Evolutionary conservation across 192 early-diverging fungal species (phyloP).

Genomic region (Geranomyces variabilis): DNA sequence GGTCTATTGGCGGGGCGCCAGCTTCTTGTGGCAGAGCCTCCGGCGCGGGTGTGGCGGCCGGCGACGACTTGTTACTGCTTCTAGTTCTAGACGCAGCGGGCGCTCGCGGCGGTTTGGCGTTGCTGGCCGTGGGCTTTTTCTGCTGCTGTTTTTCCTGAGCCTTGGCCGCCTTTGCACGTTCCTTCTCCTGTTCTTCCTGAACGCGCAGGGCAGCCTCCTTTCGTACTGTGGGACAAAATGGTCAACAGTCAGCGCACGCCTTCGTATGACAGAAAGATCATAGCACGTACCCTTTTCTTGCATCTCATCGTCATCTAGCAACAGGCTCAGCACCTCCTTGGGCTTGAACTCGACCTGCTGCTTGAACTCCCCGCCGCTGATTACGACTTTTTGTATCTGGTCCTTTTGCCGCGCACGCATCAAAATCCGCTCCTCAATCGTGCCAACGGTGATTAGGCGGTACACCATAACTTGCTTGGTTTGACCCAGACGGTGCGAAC

Average conservation of each 20-base stretch:
- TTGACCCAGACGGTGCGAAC: conserved; percentile 91
- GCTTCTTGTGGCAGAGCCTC: too few relatives aligned
- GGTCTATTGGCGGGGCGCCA: too few relatives aligned
- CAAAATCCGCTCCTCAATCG: conserved; percentile 80
- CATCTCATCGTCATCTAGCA: conserved; percentile 75
- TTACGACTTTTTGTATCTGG: conserved; percentile 92
- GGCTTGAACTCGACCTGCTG: conserved; percentile 82
- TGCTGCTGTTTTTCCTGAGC: conserved; percentile 3
- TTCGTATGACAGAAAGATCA: not conserved
- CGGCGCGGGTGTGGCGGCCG: too few relatives aligned
- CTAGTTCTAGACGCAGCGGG: too few relatives aligned
- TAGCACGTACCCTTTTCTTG: conserved; percentile 29
- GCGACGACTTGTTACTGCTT: too few relatives aligned
- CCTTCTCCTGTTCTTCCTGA: conserved; percentile 25
- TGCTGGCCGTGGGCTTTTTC: too few relatives aligned
- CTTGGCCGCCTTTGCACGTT: conserved; percentile 15
- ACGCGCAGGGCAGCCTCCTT: conserved; percentile 5
- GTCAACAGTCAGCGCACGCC: not conserved
- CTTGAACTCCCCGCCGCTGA: conserved; percentile 86
- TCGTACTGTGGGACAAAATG: conserved; percentile 7
- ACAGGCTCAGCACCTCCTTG: conserved; percentile 82
- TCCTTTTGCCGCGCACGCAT: conserved; percentile 84
- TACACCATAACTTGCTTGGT: conserved; percentile 86
- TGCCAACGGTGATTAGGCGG: conserved; percentile 78
- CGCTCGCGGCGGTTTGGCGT: too few relatives aligned